Evolutionary conservation across 208 protist genomes (phyloP), one percentile per base, ranked within the genome.

Genomic region (Acanthamoeba castellanii): DNA sequence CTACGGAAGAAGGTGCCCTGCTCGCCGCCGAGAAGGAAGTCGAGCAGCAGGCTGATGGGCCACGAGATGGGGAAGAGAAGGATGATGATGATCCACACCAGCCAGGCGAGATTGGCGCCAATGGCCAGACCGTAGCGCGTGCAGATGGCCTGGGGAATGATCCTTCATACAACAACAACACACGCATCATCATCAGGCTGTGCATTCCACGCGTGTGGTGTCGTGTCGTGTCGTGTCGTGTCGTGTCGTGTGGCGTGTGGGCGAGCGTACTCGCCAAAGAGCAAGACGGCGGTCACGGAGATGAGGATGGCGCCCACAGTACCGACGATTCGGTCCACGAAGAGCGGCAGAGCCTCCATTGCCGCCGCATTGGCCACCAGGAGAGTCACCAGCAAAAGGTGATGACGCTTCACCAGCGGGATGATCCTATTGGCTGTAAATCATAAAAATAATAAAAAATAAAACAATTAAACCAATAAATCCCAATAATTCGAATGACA

Each of bases 131-230:
- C 97, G 85, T 97, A 97, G 32, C 94, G 93, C 30, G 96, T 94
- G 92, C 97, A 97, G 2, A 98, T 55, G 20, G 97, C 97, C 84
- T 98, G 97, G 2, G 97, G 97, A 52, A 97, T 96, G 70, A 98
- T 97, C 68, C 94, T 96, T 27, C 13, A 6, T 27, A 1, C 13
- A 0, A 92, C 25, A 27, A 20, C 32, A 68, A 32, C 7, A 59
- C 27, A 25, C 13, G 13, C 30, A 37, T 37, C 34, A 91, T 72
- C 70, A 9, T 66, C 64, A 70, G 64, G n/a, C n/a, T n/a, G n/a
- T n/a, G n/a, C n/a, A n/a, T n/a, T n/a, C n/a, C n/a, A n/a, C n/a
- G n/a, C n/a, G n/a, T n/a, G n/a, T n/a, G n/a, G n/a, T n/a, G n/a
- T 42, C 37, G 37, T 42, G 37, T 42, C 37, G 37, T 42, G 37